phyloP scores from a whole-genome alignment of 768 basidiomycete species.

The Auriscalpium vulgare region DNA sequence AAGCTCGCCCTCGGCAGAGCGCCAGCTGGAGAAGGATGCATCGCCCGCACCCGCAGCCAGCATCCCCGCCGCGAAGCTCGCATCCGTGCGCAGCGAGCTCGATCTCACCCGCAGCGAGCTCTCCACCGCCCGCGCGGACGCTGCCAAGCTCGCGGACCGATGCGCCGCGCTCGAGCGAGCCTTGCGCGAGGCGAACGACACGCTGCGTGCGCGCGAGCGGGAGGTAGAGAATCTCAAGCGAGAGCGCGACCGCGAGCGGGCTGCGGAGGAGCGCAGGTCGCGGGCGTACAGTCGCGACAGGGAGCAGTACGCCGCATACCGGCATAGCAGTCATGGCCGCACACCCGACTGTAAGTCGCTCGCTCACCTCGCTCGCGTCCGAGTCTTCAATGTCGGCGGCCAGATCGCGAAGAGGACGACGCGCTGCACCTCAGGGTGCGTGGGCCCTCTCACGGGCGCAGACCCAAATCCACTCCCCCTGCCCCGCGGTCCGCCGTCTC shows the following conservation, averaged over 20 bases:
- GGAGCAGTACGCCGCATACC: no score
- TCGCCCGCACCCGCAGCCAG: constrained; percentile 9
- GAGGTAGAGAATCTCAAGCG: constrained; percentile 49
- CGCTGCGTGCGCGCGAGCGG: constrained; percentile 46
- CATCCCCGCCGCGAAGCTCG: constrained; percentile 5
- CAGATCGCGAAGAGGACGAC: constrained; percentile 10
- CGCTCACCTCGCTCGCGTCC: constrained; percentile 1
- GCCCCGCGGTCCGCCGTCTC: constrained; percentile 12
- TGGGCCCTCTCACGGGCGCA: constrained; percentile 11
- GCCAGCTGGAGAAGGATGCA: constrained; percentile 5
- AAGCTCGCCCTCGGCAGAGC: constrained; percentile 14
- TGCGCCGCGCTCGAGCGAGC: constrained; percentile 56
- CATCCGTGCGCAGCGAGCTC: constrained; percentile 47
- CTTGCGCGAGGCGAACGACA: constrained; percentile 55
- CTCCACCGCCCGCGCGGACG: constrained; percentile 46
- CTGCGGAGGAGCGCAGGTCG: constrained; percentile 4
- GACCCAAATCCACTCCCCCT: constrained; percentile 18
- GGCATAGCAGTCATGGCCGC: no score
- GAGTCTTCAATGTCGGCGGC: not conserved
- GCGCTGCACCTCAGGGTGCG: constrained; percentile 2
- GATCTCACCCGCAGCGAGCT: constrained; percentile 45
- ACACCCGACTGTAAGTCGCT: not conserved
- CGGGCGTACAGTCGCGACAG: not conserved
- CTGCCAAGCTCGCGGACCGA: constrained; percentile 51
- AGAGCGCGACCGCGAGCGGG: constrained; percentile 16